Evolutionary conservation across 2,329 filamentous ascomycete species (phyloP).

Genomic region (Phoma sp.): DNA sequence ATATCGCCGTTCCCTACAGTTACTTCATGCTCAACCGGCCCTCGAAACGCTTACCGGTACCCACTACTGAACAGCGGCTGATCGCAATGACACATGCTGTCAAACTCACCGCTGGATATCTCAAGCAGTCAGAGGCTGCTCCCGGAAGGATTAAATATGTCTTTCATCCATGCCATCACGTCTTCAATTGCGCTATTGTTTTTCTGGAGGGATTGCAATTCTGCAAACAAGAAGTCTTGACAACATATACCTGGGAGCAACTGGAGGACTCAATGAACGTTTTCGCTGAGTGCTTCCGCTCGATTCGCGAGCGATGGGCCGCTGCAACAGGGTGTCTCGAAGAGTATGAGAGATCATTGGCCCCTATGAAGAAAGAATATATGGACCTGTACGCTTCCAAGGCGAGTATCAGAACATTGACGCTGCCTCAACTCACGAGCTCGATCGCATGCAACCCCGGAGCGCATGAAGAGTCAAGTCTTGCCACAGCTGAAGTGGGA

Average conservation of each 20-base stretch:
- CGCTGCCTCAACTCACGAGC: slow-evolving; percentile 8
- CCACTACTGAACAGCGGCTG: slow-evolving; percentile 37
- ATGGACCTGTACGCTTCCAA: slow-evolving; percentile 40
- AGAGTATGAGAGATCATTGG: slow-evolving; percentile 41
- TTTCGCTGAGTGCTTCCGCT: slow-evolving; percentile 42
- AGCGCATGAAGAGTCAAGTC: neutral
- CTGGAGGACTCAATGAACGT: slow-evolving; percentile 39
- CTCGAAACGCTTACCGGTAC: slow-evolving; percentile 32
- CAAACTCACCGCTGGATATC: slow-evolving; percentile 43
- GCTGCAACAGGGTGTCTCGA: slow-evolving; percentile 42
- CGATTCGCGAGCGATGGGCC: slow-evolving; percentile 45
- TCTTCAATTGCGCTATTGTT: slow-evolving; percentile 41
- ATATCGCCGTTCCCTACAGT: slow-evolving; percentile 42
- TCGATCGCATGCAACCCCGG: slow-evolving; percentile 1
- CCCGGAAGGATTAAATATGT: slow-evolving; percentile 47
- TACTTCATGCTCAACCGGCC: slow-evolving; percentile 40
- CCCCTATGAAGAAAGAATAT: slow-evolving; percentile 43
- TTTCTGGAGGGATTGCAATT: slow-evolving; percentile 41
- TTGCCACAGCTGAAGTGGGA: slow-evolving; percentile 25
- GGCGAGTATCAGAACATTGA: slow-evolving; percentile 22
- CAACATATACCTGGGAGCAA: slow-evolving; percentile 30
- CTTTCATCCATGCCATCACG: slow-evolving; percentile 46
- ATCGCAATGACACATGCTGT: slow-evolving; percentile 38
- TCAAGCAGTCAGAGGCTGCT: slow-evolving; percentile 40
- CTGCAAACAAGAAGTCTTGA: slow-evolving; percentile 41